Evolutionary conservation across 306 rosid genomes (phyloP).

Genomic region (Abrus pulchellus): DNA sequence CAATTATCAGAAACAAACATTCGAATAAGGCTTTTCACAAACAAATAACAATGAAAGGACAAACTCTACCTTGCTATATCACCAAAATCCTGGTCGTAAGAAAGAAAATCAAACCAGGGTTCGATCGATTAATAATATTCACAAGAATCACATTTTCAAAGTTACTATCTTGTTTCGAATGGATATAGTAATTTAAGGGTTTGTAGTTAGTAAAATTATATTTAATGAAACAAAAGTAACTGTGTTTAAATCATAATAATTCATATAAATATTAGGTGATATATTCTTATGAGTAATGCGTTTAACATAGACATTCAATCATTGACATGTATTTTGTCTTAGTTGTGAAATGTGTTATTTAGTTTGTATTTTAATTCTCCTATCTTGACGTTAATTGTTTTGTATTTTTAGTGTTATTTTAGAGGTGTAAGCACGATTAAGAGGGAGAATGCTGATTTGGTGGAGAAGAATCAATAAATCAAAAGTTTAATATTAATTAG

Average conservation of each 20-base stretch:
- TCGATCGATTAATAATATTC: neutral
- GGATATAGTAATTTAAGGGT: no score
- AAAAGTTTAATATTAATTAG: no score
- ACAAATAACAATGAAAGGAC: constrained; percentile 47
- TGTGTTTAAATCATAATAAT: neutral
- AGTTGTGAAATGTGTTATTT: neutral
- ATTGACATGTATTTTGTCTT: neutral
- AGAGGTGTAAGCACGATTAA: neutral
- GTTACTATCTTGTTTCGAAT: no score
- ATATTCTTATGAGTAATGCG: neutral
- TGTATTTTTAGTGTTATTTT: neutral
- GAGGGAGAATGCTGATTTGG: no score
- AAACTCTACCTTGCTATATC: constrained; percentile 24
- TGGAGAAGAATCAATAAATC: no score
- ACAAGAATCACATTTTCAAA: neutral
- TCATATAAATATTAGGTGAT: neutral
- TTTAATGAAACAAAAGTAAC: neutral
- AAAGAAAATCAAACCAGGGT: neutral
- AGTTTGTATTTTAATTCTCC: neutral
- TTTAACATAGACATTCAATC: neutral
- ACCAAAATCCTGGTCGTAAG: neutral
- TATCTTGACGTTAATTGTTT: neutral
- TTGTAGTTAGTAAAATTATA: no score
- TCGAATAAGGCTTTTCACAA: constrained; percentile 43
- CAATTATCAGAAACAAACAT: constrained; percentile 48